Evolutionary conservation across 257 asterid species (phyloP).

Genomic region (Solanum pennellii): DNA sequence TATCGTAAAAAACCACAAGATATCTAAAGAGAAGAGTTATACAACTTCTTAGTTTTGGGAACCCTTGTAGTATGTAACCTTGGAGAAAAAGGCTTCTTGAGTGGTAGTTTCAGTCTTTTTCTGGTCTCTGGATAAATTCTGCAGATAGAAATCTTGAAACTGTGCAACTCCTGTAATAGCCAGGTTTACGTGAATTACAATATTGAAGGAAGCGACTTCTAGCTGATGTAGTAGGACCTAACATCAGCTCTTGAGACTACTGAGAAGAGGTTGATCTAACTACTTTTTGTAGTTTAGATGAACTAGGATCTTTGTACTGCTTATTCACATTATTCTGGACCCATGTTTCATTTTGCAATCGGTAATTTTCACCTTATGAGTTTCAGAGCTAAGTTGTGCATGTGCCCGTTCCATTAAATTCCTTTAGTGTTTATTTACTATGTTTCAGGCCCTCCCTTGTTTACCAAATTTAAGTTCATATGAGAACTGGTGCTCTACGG

Average conservation of each 20-base stretch:
- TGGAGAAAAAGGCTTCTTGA: neutral
- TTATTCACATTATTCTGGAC: neutral
- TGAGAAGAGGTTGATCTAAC: neutral
- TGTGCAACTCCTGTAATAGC: neutral
- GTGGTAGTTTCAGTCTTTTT: neutral
- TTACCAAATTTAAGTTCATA: slow-evolving; percentile 56
- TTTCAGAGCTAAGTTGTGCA: neutral
- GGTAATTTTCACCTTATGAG: neutral
- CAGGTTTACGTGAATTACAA: neutral
- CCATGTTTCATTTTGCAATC: neutral
- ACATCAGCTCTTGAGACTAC: neutral
- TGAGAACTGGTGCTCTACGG: slow-evolving; percentile 26
- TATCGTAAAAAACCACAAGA: neutral
- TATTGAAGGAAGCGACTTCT: neutral
- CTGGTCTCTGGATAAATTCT: neutral
- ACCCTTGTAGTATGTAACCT: neutral
- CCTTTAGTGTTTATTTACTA: no score
- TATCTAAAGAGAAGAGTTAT: neutral
- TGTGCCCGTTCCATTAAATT: neutral
- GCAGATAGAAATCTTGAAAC: neutral
- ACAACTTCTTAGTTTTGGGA: neutral
- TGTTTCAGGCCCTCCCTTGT: slow-evolving; percentile 65
- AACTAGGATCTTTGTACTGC: neutral
- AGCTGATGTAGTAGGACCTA: neutral
- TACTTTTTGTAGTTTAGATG: neutral